Conservation (phyloP, 345 rosid genomes). For the Sisymbrium irio region DNA sequence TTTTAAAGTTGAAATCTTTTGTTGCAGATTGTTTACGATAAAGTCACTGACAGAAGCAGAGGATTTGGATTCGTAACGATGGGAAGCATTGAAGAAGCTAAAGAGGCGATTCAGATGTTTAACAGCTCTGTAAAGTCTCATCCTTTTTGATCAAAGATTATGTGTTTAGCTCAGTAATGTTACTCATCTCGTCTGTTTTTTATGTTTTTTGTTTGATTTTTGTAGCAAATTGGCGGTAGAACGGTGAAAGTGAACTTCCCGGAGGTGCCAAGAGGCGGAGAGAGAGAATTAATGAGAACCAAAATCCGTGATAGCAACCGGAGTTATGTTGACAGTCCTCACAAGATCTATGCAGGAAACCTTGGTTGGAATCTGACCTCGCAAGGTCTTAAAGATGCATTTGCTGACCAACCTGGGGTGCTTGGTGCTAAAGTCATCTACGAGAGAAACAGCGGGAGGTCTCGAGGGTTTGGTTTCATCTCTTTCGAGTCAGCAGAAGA, state of each 20-base stretch:
- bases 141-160: neutral
- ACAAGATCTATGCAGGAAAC: slow-evolving; percentile 91
- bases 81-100: slow-evolving; percentile 75
- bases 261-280: slow-evolving; percentile 93
- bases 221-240: slow-evolving; percentile 86
- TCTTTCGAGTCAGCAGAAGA: slow-evolving; percentile 68
- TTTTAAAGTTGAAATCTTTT: too few species aligned
- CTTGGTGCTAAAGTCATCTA: slow-evolving; percentile 82
- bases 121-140: slow-evolving; percentile 64
- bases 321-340: slow-evolving; percentile 69
- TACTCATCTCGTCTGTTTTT: neutral
- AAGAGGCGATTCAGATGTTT: slow-evolving; percentile 73
- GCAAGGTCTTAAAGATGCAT: slow-evolving; percentile 66
- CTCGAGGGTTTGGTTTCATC: slow-evolving; percentile 88
- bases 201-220: neutral
- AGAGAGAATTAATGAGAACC: slow-evolving; percentile 66
- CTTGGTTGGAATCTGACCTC: slow-evolving; percentile 85
- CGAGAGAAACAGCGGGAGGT: slow-evolving; percentile 68
- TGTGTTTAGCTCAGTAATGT: neutral
- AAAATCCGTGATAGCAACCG: slow-evolving; percentile 49
- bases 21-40: slow-evolving; percentile 67
- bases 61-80: slow-evolving; percentile 89
- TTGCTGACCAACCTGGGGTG: slow-evolving; percentile 61
- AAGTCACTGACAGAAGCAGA: slow-evolving; percentile 91
- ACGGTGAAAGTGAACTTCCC: slow-evolving; percentile 88